Percentiles rank a stretch among this genome's conserved stretches.
Conservation (phyloP, 345 rosid genomes). For the Eucalyptus polybractea region DNA sequence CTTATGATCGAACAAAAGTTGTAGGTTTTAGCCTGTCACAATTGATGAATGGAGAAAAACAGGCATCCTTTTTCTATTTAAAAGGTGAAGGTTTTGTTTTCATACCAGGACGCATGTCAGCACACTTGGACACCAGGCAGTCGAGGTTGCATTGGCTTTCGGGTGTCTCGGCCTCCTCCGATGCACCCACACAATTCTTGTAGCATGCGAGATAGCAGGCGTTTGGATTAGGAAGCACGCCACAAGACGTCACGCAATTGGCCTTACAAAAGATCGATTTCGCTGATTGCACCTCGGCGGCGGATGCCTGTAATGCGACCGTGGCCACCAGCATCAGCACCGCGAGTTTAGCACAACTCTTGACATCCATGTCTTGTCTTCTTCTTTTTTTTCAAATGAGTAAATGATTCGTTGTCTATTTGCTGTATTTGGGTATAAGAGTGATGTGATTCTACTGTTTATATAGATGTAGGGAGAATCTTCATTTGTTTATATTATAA, state of each 20-base stretch:
- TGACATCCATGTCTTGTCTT: neutral
- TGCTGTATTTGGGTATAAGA: neutral
- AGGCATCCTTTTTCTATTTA: neutral
- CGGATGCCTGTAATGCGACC: neutral
- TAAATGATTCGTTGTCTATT: neutral
- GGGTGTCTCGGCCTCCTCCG: neutral
- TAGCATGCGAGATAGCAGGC: neutral
- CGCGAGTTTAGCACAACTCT: neutral
- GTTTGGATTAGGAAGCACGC: neutral
- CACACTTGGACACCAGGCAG: neutral
- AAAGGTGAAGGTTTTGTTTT: neutral
- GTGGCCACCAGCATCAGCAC: neutral
- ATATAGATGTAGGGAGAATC: neutral
- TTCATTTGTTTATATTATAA: neutral
- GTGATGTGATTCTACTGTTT: neutral
- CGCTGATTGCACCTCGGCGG: neutral
- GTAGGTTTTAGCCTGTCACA: neutral
- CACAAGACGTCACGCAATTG: neutral
- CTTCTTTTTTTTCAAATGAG: neutral
- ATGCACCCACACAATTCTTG: neutral
- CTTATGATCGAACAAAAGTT: neutral
- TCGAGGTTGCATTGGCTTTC: neutral
- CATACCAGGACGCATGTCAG: neutral
- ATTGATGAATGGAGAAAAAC: neutral
- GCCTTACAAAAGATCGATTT: neutral